Evolutionary conservation across 2,329 filamentous ascomycete species (phyloP), one percentile per base, ranked within the genome.

Genomic region (Monosporascus sp.): DNA sequence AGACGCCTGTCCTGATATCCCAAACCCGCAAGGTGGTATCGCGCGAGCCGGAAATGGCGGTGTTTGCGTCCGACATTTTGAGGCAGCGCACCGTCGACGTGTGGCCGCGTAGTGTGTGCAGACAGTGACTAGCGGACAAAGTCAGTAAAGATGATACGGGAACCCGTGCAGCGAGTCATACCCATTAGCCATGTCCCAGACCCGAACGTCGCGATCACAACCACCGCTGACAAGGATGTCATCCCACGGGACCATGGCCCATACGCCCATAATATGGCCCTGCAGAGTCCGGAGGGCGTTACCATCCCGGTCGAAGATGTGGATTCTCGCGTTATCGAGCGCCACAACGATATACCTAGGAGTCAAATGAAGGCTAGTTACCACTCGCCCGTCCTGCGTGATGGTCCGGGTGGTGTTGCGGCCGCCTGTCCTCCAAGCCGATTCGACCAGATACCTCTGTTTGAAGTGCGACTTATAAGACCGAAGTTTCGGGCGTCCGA

Each of bases 161-260:
- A 7, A 44, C 46, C 51, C 19, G 7, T 35, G 27, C n/a, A n/a
- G 14, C 27, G 37, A 5, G 35, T 62, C 84, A 70, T 81, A 95
- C 90, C 92, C 94, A 56, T 90, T 96, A 49, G 86, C 85, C 77
- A 99, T 86, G 66, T 99, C 89, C 94, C 94, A 99, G 6, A 99
- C 94, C 53, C 94, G 83, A 27, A 99, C 94, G 68, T 99, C 94
- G 56, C 94, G 84, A 74, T 99, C 94, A 69, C 94, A 99, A 6
- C 94, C 94, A 63, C 94, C 94, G 64, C 91, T 97, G 55, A 99
- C 94, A 56, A 99, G 79, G 51, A 90, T 88, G 69, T 99, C 93
- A 55, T 90, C 93, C 89, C 92, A 97, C 7, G 94, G 94, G 24
- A 99, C 91, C 93, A 99, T 97, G 48, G 94, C 94, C 94, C 94